Evolutionary conservation across 148 eudicot species (phyloP), one percentile per base, ranked within the genome.

Genomic region (Polygonum aviculare): DNA sequence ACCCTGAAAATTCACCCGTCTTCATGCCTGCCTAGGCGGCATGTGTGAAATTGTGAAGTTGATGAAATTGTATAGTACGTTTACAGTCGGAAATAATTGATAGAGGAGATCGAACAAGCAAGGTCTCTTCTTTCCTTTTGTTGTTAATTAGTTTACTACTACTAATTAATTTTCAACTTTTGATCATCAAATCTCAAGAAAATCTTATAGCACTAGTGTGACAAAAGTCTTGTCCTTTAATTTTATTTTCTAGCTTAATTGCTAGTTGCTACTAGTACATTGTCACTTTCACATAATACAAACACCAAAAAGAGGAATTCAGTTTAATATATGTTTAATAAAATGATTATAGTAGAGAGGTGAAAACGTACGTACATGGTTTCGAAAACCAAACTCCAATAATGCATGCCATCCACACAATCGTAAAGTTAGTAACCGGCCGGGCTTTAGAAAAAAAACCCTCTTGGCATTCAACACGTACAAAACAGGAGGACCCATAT

Each of bases 1-100:
- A 38, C 72, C 72, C 69, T 57, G 44, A 11, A 67, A 67, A 67
- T 67, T 60, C 44, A 67, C 45, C 31, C 31, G 1, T 26, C 31
- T 26, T 26, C 31, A 26, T 26, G 31, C 36, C 1, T 38, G 72
- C 72, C 72, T 67, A 36, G 72, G 72, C 15, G 72, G 72, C 72
- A 67, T 38, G 72, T 67, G 45, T 67, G 41, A 6, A 67, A 11
- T 67, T 65, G 70, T 63, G 70, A 63, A 63, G 41, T 59, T 62
- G 69, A 65, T 65, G 71, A 44, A 65, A 35, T 40, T 65, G 72
- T 67, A 67, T 67, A 67, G 71, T 54, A 3, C 19, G 7, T 35
- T 63, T 63, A 10, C 19, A 19, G 6, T 44, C 41, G 10, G 19
- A 67, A 67, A 67, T 67, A 67, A 67, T 67, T 67, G 72, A 36